phyloP scores from a whole-genome alignment of 352 stramenopile genomes.

The Phytophthora syringae region DNA sequence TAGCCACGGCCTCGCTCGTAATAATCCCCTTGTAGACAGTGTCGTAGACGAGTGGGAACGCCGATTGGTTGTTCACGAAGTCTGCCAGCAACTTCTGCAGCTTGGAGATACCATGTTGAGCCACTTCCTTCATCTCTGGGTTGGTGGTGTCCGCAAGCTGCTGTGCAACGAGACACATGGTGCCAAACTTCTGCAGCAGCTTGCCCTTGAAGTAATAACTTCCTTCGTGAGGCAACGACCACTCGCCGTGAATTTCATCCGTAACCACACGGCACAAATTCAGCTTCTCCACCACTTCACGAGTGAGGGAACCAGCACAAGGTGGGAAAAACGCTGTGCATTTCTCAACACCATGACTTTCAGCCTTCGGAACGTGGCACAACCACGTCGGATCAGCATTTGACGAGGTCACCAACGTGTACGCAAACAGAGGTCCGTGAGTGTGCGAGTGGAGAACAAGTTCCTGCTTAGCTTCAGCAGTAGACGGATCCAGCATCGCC shows the following conservation, averaged over 20 bases:
- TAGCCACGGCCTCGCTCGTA: constrained; percentile 55
- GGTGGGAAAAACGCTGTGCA: constrained; percentile 64
- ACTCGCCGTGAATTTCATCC: constrained; percentile 76
- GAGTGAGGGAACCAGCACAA: constrained; percentile 30
- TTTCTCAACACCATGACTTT: constrained; percentile 48
- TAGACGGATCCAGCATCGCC: constrained; percentile 55
- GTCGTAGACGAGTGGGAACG: constrained; percentile 70
- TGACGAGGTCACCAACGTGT: constrained; percentile 33
- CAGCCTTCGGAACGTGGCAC: constrained; percentile 50
- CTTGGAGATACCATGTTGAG: constrained; percentile 53
- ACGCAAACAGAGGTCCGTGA: constrained; percentile 69
- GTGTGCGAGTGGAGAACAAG: constrained; percentile 79
- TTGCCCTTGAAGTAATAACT: constrained; percentile 91
- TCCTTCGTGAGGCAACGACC: constrained; percentile 63
- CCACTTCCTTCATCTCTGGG: constrained; percentile 54
- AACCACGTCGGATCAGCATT: constrained; percentile 45
- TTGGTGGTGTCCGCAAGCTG: constrained; percentile 62
- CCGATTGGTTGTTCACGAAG: constrained; percentile 54
- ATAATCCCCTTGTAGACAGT: constrained; percentile 76
- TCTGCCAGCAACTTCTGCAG: constrained; percentile 50
- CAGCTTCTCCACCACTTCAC: constrained; percentile 41
- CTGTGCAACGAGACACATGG: constrained; percentile 76
- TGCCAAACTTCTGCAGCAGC: constrained; percentile 76
- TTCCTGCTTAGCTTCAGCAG: constrained; percentile 47
- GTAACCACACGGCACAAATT: constrained; percentile 52